Conservation (phyloP, 2,329 filamentous ascomycete genomes). For the Colletotrichum zoysiae region DNA sequence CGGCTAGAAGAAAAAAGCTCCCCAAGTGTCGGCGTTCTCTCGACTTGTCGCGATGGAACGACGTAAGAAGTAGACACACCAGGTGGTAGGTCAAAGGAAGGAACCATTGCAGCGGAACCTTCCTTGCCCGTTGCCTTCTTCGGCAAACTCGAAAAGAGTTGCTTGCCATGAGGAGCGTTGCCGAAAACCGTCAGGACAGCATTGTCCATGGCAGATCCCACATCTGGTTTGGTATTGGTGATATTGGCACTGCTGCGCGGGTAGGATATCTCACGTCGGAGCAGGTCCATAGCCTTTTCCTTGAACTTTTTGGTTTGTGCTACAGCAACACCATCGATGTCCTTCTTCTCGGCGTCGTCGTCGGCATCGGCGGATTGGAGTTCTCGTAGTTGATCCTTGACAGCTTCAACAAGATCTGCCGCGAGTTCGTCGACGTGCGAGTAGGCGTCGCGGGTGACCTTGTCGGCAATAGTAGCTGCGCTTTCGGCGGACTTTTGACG, state of each 20-base stretch:
- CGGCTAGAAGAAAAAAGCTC: conserved; percentile 79
- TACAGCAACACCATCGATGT: conserved; percentile 53
- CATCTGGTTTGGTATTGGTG: conserved; percentile 54
- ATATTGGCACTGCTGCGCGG: conserved; percentile 53
- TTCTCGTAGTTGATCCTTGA: conserved; percentile 62
- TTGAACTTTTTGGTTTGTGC: conserved; percentile 67
- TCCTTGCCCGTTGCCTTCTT: conserved; percentile 71
- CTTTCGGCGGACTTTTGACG: conserved; percentile 68
- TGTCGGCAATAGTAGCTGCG: conserved; percentile 62
- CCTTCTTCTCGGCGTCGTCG: conserved; percentile 44
- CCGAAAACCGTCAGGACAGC: conserved; percentile 83
- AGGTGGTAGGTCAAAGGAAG: conserved; percentile 67
- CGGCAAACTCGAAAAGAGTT: conserved; percentile 87
- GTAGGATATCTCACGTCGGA: conserved; percentile 71
- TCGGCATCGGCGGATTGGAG: conserved; percentile 53
- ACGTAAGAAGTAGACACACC: conserved; percentile 79
- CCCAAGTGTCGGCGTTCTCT: conserved; percentile 74
- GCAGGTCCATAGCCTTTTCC: conserved; percentile 71
- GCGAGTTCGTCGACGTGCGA: conserved; percentile 75
- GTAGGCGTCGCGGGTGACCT: conserved; percentile 65
- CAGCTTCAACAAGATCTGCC: conserved; percentile 64
- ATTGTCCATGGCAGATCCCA: conserved; percentile 51
- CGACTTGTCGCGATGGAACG: conserved; percentile 56
- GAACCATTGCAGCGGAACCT: conserved; percentile 4
- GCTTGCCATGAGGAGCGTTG: conserved; percentile 78